These are phyloP conservation scores for Trichoderma harzianum DNA, from an alignment of 2,329 filamentous ascomycete species.

Conservation along the genomic window DNA sequence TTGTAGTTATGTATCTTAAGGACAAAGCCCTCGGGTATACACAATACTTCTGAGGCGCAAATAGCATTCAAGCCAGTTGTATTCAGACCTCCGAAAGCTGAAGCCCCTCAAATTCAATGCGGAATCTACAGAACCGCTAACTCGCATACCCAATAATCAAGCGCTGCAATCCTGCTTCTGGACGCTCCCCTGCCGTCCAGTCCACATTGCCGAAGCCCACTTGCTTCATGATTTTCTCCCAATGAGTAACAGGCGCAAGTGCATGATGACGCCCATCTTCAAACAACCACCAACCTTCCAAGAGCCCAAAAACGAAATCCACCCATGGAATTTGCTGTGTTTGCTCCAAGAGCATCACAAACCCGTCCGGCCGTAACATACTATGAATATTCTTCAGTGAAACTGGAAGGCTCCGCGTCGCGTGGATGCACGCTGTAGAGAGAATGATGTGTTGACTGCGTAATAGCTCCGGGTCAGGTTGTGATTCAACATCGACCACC, in stretches of 20 bases:
- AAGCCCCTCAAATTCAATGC: not conserved
- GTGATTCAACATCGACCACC: not conserved
- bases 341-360: not conserved
- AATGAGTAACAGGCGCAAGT: not conserved
- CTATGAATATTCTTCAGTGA: not conserved
- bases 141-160: not conserved
- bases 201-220: not conserved
- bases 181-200: not conserved
- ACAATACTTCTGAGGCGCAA: no score
- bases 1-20: no score
- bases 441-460: not conserved
- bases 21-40: no score
- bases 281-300: not conserved
- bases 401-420: not conserved
- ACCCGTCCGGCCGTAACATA: not conserved
- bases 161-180: not conserved
- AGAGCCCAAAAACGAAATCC: not conserved
- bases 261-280: not conserved
- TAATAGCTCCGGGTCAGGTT: not conserved
- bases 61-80: no score
- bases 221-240: not conserved
- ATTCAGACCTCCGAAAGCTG: not conserved
- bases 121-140: not conserved
- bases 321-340: not conserved
- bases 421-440: not conserved